phyloP scores from a whole-genome alignment of 2,329 filamentous ascomycete species.

The Ophiostoma sp. region DNA sequence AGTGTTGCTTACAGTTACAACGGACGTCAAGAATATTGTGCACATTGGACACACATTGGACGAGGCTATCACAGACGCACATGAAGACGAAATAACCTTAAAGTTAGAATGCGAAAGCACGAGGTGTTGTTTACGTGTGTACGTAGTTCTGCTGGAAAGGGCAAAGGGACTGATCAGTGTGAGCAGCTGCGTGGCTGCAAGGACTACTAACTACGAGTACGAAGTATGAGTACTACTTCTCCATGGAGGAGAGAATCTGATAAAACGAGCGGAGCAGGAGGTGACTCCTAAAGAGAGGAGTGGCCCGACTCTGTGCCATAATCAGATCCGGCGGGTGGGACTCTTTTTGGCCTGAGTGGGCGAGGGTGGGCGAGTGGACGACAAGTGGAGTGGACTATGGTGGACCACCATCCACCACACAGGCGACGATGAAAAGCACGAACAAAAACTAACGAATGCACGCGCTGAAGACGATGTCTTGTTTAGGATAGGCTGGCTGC shows the following conservation, averaged over 20 bases:
- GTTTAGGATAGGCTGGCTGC: background rate
- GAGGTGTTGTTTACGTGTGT: background rate
- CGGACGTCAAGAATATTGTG: background rate
- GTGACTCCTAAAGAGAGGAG: no score
- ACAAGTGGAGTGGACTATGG: background rate
- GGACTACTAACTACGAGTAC: background rate
- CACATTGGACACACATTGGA: background rate
- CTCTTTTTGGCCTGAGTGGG: background rate
- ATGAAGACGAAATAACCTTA: background rate
- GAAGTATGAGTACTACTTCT: background rate
- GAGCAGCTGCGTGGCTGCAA: background rate
- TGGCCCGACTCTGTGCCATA: background rate
- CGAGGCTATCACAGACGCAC: background rate
- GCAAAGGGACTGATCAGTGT: background rate
- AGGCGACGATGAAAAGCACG: background rate
- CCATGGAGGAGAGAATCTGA: background rate
- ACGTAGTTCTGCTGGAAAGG: background rate
- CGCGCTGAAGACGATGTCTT: constrained; percentile 2
- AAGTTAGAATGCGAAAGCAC: background rate
- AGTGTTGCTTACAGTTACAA: background rate
- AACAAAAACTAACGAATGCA: background rate
- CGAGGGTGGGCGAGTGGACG: background rate
- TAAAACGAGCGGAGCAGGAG: constrained; percentile 14
- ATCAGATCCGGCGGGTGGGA: constrained; percentile 1
- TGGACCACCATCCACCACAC: background rate